Evolutionary conservation across 179 eudicot genomes (phyloP), one percentile per base, ranked within the genome.

Genomic region (Gypsophila paniculata): DNA sequence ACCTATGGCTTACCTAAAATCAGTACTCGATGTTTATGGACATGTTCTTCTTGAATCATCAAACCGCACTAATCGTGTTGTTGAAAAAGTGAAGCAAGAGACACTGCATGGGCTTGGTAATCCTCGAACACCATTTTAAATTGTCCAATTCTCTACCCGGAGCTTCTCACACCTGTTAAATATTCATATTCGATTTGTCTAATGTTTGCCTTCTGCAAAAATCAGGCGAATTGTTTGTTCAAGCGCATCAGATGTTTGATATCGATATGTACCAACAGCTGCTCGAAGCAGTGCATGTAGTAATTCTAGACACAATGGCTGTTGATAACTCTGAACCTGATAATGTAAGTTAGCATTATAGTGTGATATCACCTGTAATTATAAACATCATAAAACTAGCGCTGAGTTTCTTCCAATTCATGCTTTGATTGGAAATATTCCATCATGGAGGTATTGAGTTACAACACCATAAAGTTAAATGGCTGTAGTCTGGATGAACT

Each of bases 21-120:
- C 99, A 36, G 88, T 92, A 77, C 91, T 95, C 58, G 96, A 92
- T 73, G 86, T 87, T 51, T 95, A 92, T 79, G 89, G 86, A 80
- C 72, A 81, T 80, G 90, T 85, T 75, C 90, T 94, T 62, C 82
- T 81, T 61, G 82, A 87, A 66, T 82, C 96, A 48, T 80, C 85
- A 52, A 82, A 75, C 68, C 79, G 73, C 65, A 52, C 72, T 65
- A 82, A 78, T 72, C 69, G 64, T 73, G 83, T 86, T 67, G 77
- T 88, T 62, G 82, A 73, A 76, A 91, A 86, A 84, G 92, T 90
- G 82, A 90, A 95, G 86, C 97, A 92, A 84, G 99, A 95, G 89
- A 92, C 90, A 79, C 64, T 95, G 46, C 94, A 85, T 49, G 88
- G 95, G 66, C 92, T 95, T 69, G 99, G 99, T 95, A 91, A 82